phyloP scores from a whole-genome alignment of 2,329 filamentous ascomycete species.

The Delphinella strobiligena region DNA sequence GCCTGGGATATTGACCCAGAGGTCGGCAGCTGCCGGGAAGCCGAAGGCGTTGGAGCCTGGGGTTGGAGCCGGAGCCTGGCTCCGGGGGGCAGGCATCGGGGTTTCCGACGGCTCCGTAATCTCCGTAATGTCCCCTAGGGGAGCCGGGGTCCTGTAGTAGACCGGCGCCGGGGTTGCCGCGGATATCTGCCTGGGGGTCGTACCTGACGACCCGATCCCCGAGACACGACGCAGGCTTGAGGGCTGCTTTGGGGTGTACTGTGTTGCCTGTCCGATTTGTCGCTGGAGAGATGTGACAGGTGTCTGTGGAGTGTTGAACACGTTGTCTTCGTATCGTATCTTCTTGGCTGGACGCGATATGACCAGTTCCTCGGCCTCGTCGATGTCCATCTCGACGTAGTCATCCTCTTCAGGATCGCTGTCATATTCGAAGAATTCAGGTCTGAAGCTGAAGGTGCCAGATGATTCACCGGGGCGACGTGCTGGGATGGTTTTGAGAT shows the following conservation, averaged over 20 bases:
- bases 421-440: conserved; percentile 11
- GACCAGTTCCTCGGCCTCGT: conserved; percentile 8
- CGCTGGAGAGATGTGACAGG: conserved; percentile 1
- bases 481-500: conserved; percentile 11
- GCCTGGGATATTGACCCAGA: neutral
- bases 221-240: conserved; percentile 27
- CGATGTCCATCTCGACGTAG: conserved; percentile 2
- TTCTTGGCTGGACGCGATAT: conserved; percentile 8
- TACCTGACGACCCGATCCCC: neutral
- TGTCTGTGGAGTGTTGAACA: conserved; percentile 9
- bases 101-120: neutral
- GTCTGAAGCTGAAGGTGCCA: conserved; percentile 10
- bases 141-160: neutral
- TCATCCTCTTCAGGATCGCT: conserved; percentile 3
- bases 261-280: conserved; percentile 3
- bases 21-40: neutral
- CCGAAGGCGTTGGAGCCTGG: neutral
- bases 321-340: conserved; percentile 9
- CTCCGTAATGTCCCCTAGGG: neutral
- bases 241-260: conserved; percentile 30
- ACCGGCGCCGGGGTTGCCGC: neutral
- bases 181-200: neutral
- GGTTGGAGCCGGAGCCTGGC: neutral
- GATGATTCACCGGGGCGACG: conserved; percentile 8
- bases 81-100: neutral